These are phyloP conservation scores for Cercis canadensis DNA, from an alignment of 306 rosid species.

Conservation along the genomic window DNA sequence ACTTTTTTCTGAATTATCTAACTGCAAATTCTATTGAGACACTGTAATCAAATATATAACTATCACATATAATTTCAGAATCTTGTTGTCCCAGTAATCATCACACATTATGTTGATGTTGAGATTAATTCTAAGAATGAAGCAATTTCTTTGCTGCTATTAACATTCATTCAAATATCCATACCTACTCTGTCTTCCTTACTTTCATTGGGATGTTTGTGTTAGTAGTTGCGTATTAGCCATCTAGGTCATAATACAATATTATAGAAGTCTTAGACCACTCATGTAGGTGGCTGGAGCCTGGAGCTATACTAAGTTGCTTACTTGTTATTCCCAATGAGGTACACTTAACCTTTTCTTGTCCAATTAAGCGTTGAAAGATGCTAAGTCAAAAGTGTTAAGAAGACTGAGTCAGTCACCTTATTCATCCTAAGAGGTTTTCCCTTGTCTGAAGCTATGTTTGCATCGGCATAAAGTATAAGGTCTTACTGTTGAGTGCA, in stretches of 20 bases:
- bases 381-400: not conserved
- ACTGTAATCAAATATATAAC: not conserved
- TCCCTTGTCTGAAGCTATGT: slow-evolving; percentile 21
- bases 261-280: slow-evolving; percentile 35
- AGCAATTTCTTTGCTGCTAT: not conserved
- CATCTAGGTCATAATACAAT: slow-evolving; percentile 21
- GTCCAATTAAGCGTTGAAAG: not conserved
- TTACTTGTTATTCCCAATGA: slow-evolving; percentile 27
- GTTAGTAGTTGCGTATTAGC: slow-evolving; percentile 26
- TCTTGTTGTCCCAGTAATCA: slow-evolving; percentile 16
- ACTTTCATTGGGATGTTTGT: slow-evolving; percentile 23
- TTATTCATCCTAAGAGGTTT: slow-evolving; percentile 7
- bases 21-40: not conserved
- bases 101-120: not conserved
- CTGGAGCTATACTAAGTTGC: slow-evolving; percentile 15
- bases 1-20: slow-evolving; percentile 32
- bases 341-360: slow-evolving; percentile 29
- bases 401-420: slow-evolving; percentile 10
- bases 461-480: slow-evolving; percentile 16
- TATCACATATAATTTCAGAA: slow-evolving; percentile 30
- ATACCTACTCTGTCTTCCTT: slow-evolving; percentile 11
- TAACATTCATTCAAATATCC: slow-evolving; percentile 5
- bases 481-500: slow-evolving; percentile 27
- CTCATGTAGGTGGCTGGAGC: slow-evolving; percentile 28
- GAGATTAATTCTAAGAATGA: not conserved